Evolutionary conservation across 805 yeast species (phyloP).

Genomic region (Peterozyma xylosa): DNA sequence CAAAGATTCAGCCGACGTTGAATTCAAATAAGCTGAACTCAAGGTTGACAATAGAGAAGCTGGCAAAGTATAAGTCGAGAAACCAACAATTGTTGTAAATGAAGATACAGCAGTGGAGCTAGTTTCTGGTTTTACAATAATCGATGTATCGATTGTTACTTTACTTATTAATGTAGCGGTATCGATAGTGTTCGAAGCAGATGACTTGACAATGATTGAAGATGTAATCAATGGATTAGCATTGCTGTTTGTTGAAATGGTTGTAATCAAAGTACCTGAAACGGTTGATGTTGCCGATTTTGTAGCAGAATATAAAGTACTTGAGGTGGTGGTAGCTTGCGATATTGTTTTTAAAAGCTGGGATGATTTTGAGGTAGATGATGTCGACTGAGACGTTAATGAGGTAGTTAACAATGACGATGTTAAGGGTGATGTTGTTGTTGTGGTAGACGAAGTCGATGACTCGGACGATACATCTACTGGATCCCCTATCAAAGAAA

Average conservation of each 20-base stretch:
- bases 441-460: too few species aligned
- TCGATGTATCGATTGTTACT: conserved; percentile 10
- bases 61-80: not conserved
- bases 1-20: not conserved
- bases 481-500: too few species aligned
- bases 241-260: conserved; percentile 14
- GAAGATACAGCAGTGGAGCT: not conserved
- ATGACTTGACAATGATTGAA: conserved; percentile 16
- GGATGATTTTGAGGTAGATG: not conserved
- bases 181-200: conserved; percentile 19
- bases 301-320: conserved; percentile 8
- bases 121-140: not conserved
- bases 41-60: too few species aligned
- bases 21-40: not conserved
- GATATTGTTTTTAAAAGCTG: not conserved
- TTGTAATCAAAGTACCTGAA: conserved; percentile 14
- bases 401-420: not conserved
- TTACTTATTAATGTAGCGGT: conserved; percentile 15
- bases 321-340: conserved; percentile 3
- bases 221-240: conserved; percentile 24
- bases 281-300: conserved; percentile 16
- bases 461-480: too few species aligned
- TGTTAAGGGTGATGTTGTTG: conserved; percentile 2
- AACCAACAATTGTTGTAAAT: not conserved
- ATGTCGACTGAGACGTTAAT: too few species aligned